These are phyloP conservation scores for Pythium vanterpoolii DNA, from an alignment of 352 stramenopile species.

Conservation along the genomic window DNA sequence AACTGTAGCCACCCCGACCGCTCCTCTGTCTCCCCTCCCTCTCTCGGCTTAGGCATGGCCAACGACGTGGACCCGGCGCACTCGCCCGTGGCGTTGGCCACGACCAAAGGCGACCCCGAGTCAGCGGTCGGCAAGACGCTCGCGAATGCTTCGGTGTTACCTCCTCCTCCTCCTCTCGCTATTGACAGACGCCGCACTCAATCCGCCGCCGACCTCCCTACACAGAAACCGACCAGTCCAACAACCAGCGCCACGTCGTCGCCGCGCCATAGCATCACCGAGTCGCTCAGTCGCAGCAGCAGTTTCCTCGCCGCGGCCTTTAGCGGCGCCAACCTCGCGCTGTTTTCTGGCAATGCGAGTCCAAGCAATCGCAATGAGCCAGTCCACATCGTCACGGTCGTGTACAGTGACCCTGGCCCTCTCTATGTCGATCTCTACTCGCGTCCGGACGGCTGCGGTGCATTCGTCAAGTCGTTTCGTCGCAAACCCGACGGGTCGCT, in stretches of 20 bases:
- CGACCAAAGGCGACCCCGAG: background rate
- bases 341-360: conserved; percentile 26
- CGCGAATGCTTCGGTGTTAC: background rate
- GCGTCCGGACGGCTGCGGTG: conserved; percentile 55
- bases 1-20: no score
- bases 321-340: conserved; percentile 22
- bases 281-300: conserved; percentile 39
- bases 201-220: conserved; percentile 39
- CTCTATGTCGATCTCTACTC: conserved; percentile 80
- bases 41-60: conserved; percentile 14
- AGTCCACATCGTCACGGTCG: conserved; percentile 34
- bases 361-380: conserved; percentile 18
- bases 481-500: conserved; percentile 48
- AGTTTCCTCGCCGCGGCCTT: conserved; percentile 40
- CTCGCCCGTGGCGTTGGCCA: conserved; percentile 13
- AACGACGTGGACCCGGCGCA: conserved; percentile 19
- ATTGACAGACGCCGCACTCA: conserved; percentile 49
- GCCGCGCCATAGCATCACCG: conserved; percentile 23
- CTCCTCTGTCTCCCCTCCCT: background rate
- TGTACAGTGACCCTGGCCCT: conserved; percentile 46
- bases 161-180: background rate
- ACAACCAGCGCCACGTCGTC: conserved; percentile 23
- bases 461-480: conserved; percentile 72
- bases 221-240: background rate
- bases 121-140: background rate